These are phyloP conservation scores for Quercus dentata DNA, from an alignment of 306 rosid genomes.

Conservation along the genomic window DNA sequence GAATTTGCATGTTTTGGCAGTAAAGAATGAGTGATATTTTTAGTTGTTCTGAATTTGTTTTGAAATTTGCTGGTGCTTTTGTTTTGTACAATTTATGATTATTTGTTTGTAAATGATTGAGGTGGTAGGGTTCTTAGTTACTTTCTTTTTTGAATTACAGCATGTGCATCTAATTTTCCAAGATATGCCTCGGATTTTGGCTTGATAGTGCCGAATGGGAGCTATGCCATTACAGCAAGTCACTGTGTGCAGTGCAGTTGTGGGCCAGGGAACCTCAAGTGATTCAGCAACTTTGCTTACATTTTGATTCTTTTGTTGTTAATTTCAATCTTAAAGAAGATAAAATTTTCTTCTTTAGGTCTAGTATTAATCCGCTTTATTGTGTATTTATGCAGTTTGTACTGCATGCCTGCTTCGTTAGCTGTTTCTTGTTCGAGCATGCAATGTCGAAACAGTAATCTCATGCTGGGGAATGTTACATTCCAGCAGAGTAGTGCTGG, in stretches of 20 bases:
- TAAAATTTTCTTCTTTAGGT: not conserved
- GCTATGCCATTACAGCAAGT: constrained; percentile 88
- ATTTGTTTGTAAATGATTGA: not conserved
- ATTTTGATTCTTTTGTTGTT: constrained; percentile 4
- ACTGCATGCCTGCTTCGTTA: constrained; percentile 93
- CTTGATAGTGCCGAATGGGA: constrained; percentile 92
- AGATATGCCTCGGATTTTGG: constrained; percentile 64
- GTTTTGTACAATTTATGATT: not conserved
- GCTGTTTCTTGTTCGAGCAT: constrained; percentile 98
- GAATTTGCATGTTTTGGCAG: not conserved
- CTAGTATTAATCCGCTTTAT: constrained; percentile 7
- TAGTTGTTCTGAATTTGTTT: not conserved
- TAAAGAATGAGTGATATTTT: not conserved
- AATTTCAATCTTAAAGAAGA: not conserved
- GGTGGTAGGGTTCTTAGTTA: constrained; percentile 9
- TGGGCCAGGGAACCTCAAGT: constrained; percentile 84
- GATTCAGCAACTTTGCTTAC: constrained; percentile 21
- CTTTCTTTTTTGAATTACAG: constrained; percentile 40
- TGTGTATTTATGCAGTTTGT: constrained; percentile 53
- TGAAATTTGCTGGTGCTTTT: not conserved
- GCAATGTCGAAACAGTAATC: constrained; percentile 87
- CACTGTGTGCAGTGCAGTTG: constrained; percentile 98
- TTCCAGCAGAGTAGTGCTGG: constrained; percentile 75
- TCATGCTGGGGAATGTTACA: constrained; percentile 83
- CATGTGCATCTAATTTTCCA: constrained; percentile 85